These are phyloP conservation scores for Periconia sp. DNA, from an alignment of 2,329 filamentous ascomycete species.

Conservation along the genomic window DNA sequence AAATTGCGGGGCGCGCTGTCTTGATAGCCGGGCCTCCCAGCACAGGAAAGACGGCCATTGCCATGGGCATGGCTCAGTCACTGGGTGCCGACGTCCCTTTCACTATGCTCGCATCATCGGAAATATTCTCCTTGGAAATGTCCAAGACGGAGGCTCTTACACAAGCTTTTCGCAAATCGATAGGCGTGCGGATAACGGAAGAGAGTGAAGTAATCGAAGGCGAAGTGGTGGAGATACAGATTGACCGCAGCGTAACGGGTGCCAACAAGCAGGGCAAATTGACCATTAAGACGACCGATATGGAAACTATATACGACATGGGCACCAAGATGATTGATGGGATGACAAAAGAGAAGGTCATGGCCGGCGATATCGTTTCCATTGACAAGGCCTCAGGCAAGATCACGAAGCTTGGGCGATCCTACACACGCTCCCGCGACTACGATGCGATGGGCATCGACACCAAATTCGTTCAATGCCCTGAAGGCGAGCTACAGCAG, in stretches of 20 bases:
- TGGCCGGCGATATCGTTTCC: conserved; percentile 97
- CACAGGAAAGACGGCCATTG: conserved; percentile 97
- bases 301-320: conserved; percentile 99
- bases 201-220: conserved; percentile 99
- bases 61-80: conserved; percentile 98
- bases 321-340: conserved; percentile 99
- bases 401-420: conserved; percentile 94
- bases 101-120: conserved; percentile 90
- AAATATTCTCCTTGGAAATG: conserved; percentile 99
- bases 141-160: conserved; percentile 98
- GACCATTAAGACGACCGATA: conserved; percentile 98
- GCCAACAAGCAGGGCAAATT: conserved; percentile 98
- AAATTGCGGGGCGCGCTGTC: conserved; percentile 93
- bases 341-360: conserved; percentile 98
- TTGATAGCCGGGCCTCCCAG: conserved; percentile 94
- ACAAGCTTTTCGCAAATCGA: conserved; percentile 98
- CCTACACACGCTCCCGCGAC: conserved; percentile 90
- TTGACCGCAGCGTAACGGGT: conserved; percentile 93
- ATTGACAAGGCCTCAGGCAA: conserved; percentile 99
- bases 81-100: conserved; percentile 93
- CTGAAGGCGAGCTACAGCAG: conserved; percentile 95
- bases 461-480: conserved; percentile 96
- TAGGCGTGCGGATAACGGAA: conserved; percentile 96
- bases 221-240: conserved; percentile 98
- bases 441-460: conserved; percentile 99